A percentile compares a stretch with the other conserved stretches of the same genome.
phyloP scores from a whole-genome alignment of 2,329 filamentous ascomycete genomes.

The Pleomassaria siparia region DNA sequence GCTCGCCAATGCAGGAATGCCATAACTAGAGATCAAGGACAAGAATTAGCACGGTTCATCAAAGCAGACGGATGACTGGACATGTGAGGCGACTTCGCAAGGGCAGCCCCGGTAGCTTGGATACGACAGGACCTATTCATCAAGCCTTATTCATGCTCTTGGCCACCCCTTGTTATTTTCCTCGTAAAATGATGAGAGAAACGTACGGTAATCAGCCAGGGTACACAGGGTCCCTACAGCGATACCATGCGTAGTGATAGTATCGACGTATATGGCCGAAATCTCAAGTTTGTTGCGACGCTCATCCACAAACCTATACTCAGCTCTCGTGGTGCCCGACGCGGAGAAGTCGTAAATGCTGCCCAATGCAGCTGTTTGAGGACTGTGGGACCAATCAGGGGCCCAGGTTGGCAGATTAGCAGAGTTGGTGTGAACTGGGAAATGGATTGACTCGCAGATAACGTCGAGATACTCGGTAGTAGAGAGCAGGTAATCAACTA shows the following conservation, averaged over 20 bases:
- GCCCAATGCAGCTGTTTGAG: conserved; percentile 17
- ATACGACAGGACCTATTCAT: too few species aligned
- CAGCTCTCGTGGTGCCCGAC: conserved; percentile 11
- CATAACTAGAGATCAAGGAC: too few species aligned
- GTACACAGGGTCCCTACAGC: conserved; percentile 31
- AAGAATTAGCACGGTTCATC: too few species aligned
- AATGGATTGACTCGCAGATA: conserved; percentile 41
- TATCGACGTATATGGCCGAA: conserved; percentile 33
- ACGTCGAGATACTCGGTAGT: conserved; percentile 33
- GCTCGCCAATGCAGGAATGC: conserved; percentile 42
- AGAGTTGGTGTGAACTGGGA: conserved; percentile 24
- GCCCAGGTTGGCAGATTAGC: conserved; percentile 37
- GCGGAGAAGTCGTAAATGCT: conserved; percentile 21
- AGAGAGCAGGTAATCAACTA: conserved; percentile 35
- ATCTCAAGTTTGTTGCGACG: conserved; percentile 32
- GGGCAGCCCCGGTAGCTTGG: too few species aligned
- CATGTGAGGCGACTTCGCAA: too few species aligned
- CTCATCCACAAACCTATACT: conserved; percentile 21
- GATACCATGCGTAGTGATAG: conserved; percentile 25
- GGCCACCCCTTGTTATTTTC: too few species aligned
- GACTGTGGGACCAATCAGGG: conserved; percentile 42
- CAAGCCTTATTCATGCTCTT: too few species aligned
- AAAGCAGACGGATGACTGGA: too few species aligned
- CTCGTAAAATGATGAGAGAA: too few species aligned
- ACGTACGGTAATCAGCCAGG: conserved; percentile 31